phyloP scores from a whole-genome alignment of 2,329 filamentous ascomycete genomes.

The Xylariaceae sp. region DNA sequence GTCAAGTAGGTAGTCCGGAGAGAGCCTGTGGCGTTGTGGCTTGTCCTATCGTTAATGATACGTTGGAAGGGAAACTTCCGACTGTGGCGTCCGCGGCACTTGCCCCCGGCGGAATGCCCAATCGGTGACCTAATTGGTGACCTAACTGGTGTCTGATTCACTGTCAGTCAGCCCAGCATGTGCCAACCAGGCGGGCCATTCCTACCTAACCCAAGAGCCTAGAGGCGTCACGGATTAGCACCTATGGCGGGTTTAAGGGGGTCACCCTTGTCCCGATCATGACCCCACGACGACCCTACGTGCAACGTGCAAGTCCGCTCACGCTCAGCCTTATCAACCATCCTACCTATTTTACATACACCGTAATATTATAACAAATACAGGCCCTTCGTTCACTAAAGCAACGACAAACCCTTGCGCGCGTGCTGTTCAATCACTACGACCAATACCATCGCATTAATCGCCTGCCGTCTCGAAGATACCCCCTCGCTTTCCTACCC shows the following conservation, averaged over 20 bases:
- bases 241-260: not conserved
- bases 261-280: not conserved
- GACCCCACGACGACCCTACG: slow-evolving; percentile 16
- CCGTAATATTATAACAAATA: too few species aligned
- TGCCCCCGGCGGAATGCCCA: too few species aligned
- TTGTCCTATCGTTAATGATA: too few species aligned
- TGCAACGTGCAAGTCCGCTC: slow-evolving; percentile 7
- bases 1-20: too few species aligned
- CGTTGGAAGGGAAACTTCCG: too few species aligned
- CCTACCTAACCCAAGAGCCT: not conserved
- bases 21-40: too few species aligned
- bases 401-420: not conserved
- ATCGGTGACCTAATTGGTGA: not conserved
- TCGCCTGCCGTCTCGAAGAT: not conserved
- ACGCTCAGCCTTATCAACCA: slow-evolving; percentile 20
- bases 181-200: not conserved
- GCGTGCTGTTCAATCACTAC: not conserved
- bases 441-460: not conserved
- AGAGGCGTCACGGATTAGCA: too few species aligned
- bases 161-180: not conserved
- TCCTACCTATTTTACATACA: not conserved
- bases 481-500: not conserved
- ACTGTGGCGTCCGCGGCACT: too few species aligned
- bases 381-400: not conserved
- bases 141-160: not conserved